Conservation (phyloP, 306 rosid genomes). For the Ammopiptanthus mongolicus region DNA sequence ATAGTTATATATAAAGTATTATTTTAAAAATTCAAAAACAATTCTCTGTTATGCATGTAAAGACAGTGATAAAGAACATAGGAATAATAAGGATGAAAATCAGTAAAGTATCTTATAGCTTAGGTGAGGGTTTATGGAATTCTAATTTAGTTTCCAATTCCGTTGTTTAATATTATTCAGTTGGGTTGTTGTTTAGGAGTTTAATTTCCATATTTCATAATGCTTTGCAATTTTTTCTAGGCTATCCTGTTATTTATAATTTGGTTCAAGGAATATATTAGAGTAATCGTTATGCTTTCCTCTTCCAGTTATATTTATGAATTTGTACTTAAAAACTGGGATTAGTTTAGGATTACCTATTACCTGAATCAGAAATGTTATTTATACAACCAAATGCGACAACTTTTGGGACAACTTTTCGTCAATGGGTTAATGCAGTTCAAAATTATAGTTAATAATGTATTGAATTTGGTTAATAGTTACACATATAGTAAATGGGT, state of each 20-base stretch:
- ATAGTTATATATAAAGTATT: not conserved
- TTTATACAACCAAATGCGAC: no score
- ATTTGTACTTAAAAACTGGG: not conserved
- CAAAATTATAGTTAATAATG: no score
- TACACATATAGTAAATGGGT: no score
- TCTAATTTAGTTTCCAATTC: not conserved
- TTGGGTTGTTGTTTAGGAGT: not conserved
- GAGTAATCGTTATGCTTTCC: not conserved
- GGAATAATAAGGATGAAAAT: not conserved
- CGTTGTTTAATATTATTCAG: not conserved
- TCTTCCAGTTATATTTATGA: not conserved
- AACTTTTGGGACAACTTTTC: no score
- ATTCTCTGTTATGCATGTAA: not conserved
- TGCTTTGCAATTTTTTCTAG: not conserved
- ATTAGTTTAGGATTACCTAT: not conserved
- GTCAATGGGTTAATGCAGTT: no score
- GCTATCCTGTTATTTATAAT: not conserved
- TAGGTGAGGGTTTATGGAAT: not conserved
- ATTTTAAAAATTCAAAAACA: not conserved
- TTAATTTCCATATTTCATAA: not conserved
- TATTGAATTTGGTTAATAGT: no score
- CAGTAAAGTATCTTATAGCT: not conserved
- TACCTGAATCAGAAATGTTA: not conserved
- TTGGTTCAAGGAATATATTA: not conserved
- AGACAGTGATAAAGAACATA: not conserved